Evolutionary conservation across 1,139 yeast species (phyloP), one percentile per base, ranked within the genome.

Genomic region (Arxiozyma slooffiae): DNA sequence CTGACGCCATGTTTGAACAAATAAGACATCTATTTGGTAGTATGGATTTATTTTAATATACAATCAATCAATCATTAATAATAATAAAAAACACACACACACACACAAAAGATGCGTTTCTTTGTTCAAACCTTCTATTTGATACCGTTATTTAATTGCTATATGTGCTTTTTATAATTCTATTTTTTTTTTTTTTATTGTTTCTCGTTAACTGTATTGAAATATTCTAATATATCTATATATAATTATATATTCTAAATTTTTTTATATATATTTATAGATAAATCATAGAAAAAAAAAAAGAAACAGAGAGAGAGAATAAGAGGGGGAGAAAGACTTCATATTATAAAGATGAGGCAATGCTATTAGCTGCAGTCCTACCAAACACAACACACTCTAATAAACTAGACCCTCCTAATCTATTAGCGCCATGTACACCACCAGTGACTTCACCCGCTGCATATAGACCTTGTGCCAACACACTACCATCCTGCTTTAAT

Each of bases 391-490:
- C 90, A 71, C 94, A 85, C 37, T 86, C 90, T 53, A 85, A 69
- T 38, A 85, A 70, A 14, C 88, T 81, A 14, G 89, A 82, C 0
- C 94, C 95, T 38, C 90, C 90, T 18, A 85, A 70, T 62, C 92
- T 74, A 63, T 83, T 82, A 44, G 78, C 79, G 9, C 94, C 94
- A 63, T 85, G 94, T 14, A 85, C 83, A 47, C 92, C 94, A 22
- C 94, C 94, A 8, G 88, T 85, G 16, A 84, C 78, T 64, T 85
- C 94, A 34, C 94, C 95, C 18, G 85, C 85, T 1, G 92, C 92
- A 64, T 72, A 85, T 39, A 83, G 68, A 1, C 88, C 90, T 30
- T 69, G 70, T 55, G 82, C 78, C 2, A 80, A 73, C 11, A 59
- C 56, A 7, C 61, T 60, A 9, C 70, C 69, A 17, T 67, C 62